A percentile compares a stretch with the other conserved stretches of the same genome.
Evolutionary conservation across 192 early-diverging fungal species (phyloP).

Genomic region (Coemansia sp.): DNA sequence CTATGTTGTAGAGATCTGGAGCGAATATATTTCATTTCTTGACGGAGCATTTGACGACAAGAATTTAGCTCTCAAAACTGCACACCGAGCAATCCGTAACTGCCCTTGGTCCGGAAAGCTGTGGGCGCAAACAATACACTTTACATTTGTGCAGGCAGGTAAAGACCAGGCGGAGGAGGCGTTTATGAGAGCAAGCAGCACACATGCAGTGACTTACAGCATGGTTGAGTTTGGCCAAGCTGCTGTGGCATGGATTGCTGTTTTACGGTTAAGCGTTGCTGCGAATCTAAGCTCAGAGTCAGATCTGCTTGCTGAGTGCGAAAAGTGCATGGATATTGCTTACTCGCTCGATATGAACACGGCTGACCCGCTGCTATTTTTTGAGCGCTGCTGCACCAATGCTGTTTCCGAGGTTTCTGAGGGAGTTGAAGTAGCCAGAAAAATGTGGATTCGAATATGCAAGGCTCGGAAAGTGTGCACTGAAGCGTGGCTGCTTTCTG

Average conservation of each 20-base stretch:
- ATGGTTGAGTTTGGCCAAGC: constrained; percentile 33
- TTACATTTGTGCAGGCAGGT: constrained; percentile 12
- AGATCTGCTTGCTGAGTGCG: constrained; percentile 19
- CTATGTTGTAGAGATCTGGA: constrained; percentile 28
- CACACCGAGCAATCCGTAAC: constrained; percentile 20
- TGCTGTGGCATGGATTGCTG: constrained; percentile 12
- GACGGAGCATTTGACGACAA: constrained; percentile 2
- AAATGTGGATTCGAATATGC: constrained; percentile 40
- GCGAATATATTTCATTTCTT: constrained; percentile 27
- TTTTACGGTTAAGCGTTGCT: constrained; percentile 2
- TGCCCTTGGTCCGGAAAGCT: constrained; percentile 47
- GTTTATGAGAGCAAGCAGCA: constrained; percentile 17
- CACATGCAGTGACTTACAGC: constrained; percentile 39
- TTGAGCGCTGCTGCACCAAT: constrained; percentile 36
- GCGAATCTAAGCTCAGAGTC: background rate
- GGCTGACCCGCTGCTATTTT: constrained; percentile 22
- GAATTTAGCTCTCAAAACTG: constrained; percentile 1
- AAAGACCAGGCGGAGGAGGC: constrained; percentile 13
- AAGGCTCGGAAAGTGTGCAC: constrained; percentile 29
- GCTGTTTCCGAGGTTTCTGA: background rate
- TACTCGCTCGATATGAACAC: constrained; percentile 31
- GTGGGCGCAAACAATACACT: constrained; percentile 32
- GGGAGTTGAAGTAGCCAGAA: constrained; percentile 10
- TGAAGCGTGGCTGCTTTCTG: constrained; percentile 43
- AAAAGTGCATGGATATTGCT: constrained; percentile 12